Percentiles rank a stretch among this genome's conserved stretches.
These are phyloP conservation scores for Paecilomyces variotii DNA, from an alignment of 2,329 filamentous ascomycete genomes.

Conservation along the genomic window DNA sequence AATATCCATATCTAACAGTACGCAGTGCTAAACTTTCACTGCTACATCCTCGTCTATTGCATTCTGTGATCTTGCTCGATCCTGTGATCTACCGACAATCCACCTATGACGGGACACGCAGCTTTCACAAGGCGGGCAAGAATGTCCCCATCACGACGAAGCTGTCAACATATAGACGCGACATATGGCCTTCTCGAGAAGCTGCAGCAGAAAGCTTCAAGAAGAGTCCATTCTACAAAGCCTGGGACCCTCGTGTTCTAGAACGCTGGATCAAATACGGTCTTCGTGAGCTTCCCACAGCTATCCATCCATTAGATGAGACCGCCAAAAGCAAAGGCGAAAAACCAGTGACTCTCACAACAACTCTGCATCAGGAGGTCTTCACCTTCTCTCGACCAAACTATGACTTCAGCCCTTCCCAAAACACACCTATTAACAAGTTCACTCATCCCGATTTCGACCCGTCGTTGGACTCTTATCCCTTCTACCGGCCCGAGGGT, in stretches of 20 bases:
- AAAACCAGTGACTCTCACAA: conserved; percentile 59
- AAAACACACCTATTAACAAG: conserved; percentile 28
- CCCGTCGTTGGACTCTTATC: conserved; percentile 19
- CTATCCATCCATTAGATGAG: conserved; percentile 24
- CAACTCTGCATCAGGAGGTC: conserved; percentile 82
- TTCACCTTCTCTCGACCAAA: conserved; percentile 42
- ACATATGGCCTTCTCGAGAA: conserved; percentile 69
- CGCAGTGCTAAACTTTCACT: conserved; percentile 56
- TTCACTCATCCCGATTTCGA: conserved; percentile 41
- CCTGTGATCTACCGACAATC: conserved; percentile 61
- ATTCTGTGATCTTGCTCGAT: conserved; percentile 70
- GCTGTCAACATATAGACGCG: conserved; percentile 64
- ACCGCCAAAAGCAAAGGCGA: conserved; percentile 7
- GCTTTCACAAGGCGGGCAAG: conserved; percentile 11
- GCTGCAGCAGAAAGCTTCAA: conserved; percentile 61
- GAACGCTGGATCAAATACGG: conserved; percentile 66
- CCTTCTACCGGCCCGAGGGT: conserved; percentile 40
- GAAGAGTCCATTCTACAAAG: conserved; percentile 65
- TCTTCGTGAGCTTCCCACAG: conserved; percentile 64
- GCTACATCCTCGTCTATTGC: conserved; percentile 72
- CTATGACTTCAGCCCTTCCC: conserved; percentile 51
- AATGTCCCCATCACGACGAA: conserved; percentile 32
- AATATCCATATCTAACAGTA: conserved; percentile 1
- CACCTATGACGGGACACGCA: conserved; percentile 26
- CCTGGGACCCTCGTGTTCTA: conserved; percentile 76